Evolutionary conservation across 257 asterid genomes (phyloP).

Genomic region (Solanum virginianum): DNA sequence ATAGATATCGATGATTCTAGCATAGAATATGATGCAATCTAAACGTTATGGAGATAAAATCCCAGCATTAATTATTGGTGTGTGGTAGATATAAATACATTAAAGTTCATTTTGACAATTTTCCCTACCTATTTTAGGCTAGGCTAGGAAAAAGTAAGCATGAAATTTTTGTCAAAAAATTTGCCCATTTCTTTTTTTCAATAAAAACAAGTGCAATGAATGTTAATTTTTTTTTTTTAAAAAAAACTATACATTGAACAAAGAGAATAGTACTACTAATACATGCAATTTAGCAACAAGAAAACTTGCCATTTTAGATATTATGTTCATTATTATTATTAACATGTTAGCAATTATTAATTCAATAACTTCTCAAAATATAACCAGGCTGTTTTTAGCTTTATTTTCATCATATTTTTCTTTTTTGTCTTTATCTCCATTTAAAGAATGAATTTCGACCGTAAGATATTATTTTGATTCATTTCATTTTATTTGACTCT

Average conservation of each 20-base stretch:
- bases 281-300: not conserved
- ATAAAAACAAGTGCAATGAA: not conserved
- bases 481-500: no score
- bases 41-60: not conserved
- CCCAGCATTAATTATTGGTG: not conserved
- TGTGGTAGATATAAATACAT: not conserved
- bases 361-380: not conserved
- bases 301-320: not conserved
- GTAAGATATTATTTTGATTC: not conserved
- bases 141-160: not conserved
- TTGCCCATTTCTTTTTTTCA: not conserved
- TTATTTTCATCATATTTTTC: not conserved
- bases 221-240: not conserved
- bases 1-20: not conserved
- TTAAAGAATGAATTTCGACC: not conserved
- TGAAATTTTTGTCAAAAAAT: not conserved
- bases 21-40: not conserved
- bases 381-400: not conserved
- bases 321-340: not conserved
- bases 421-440: not conserved
- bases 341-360: not conserved
- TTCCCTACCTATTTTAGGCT: not conserved
- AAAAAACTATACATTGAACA: not conserved
- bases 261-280: not conserved
- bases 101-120: not conserved